Evolutionary conservation across 2,329 filamentous ascomycete genomes (phyloP).

Genomic region (Cladosporium sp.): DNA sequence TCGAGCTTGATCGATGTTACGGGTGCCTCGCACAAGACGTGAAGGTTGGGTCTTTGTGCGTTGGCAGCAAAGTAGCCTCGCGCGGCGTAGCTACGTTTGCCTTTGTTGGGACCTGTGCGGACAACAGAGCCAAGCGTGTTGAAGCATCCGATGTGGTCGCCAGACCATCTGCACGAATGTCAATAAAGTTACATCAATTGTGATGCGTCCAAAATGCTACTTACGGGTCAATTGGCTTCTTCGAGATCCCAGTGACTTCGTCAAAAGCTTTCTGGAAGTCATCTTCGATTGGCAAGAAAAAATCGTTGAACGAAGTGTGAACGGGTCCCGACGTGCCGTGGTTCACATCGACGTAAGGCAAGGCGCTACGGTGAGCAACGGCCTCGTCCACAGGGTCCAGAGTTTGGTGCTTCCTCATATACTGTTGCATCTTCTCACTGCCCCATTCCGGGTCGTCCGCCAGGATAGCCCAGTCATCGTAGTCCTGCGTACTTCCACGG

Average conservation of each 20-base stretch:
- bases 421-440: slow-evolving; percentile 45
- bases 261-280: slow-evolving; percentile 34
- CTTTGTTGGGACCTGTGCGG: slow-evolving; percentile 27
- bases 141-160: slow-evolving; percentile 34
- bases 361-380: slow-evolving; percentile 25
- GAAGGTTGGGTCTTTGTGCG: slow-evolving; percentile 40
- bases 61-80: slow-evolving; percentile 36
- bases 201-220: neutral
- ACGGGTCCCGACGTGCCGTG: slow-evolving; percentile 34
- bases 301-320: slow-evolving; percentile 34
- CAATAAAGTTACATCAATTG: neutral
- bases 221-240: slow-evolving; percentile 33
- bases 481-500: slow-evolving; percentile 43
- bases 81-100: slow-evolving; percentile 34
- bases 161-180: slow-evolving; percentile 24
- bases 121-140: slow-evolving; percentile 27
- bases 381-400: slow-evolving; percentile 30
- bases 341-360: slow-evolving; percentile 32
- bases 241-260: slow-evolving; percentile 31
- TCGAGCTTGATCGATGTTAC: slow-evolving; percentile 46
- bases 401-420: slow-evolving; percentile 37
- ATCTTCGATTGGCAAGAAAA: slow-evolving; percentile 32
- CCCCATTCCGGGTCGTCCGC: slow-evolving; percentile 43
- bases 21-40: slow-evolving; percentile 45
- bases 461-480: slow-evolving; percentile 43